phyloP scores from a whole-genome alignment of 441 rosid species.

The Pelargonium fulgidum region DNA sequence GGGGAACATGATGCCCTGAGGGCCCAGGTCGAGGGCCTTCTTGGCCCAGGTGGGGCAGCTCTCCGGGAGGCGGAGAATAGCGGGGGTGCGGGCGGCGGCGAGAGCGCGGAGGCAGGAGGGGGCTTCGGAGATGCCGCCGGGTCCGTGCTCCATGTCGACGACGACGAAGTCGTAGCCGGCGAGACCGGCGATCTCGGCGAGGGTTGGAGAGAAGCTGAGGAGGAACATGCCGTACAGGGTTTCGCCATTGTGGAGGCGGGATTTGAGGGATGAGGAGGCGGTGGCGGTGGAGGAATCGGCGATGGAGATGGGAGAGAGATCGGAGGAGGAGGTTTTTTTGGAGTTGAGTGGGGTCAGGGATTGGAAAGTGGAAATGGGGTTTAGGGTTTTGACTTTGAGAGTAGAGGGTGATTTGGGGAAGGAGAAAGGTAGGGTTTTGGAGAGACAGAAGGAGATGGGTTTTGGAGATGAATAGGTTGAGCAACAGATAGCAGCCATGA shows the following conservation, averaged over 20 bases:
- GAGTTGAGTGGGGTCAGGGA: conserved; percentile 32
- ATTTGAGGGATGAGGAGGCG: conserved; percentile 41
- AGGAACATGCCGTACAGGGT: conserved; percentile 77
- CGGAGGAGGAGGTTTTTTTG: conserved; percentile 22
- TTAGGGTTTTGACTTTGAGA: conserved; percentile 9
- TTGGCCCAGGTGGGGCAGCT: conserved; percentile 62
- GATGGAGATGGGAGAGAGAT: conserved; percentile 18
- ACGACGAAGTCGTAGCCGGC: conserved; percentile 86
- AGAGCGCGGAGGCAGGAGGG: conserved; percentile 60
- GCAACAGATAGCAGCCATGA: not conserved
- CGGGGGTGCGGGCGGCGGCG: conserved; percentile 46
- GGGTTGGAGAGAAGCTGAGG: conserved; percentile 74
- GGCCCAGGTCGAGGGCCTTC: conserved; percentile 85
- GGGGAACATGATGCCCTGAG: conserved; percentile 88
- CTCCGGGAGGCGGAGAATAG: conserved; percentile 75
- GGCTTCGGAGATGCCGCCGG: conserved; percentile 67
- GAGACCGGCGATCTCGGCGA: conserved; percentile 76
- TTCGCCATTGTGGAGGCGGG: conserved; percentile 66
- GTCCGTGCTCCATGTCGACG: conserved; percentile 94
- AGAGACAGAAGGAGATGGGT: conserved; percentile 9
- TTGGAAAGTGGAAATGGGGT: conserved; percentile 17
- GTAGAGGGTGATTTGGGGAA: conserved; percentile 19
- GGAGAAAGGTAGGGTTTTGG: conserved; percentile 19
- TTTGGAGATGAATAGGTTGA: conserved; percentile 5
- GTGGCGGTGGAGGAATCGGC: conserved; percentile 14